A percentile compares a stretch with the other conserved stretches of the same genome.
These are phyloP conservation scores for Lyophyllum decastes DNA, from an alignment of 768 basidiomycete species.

Conservation along the genomic window DNA sequence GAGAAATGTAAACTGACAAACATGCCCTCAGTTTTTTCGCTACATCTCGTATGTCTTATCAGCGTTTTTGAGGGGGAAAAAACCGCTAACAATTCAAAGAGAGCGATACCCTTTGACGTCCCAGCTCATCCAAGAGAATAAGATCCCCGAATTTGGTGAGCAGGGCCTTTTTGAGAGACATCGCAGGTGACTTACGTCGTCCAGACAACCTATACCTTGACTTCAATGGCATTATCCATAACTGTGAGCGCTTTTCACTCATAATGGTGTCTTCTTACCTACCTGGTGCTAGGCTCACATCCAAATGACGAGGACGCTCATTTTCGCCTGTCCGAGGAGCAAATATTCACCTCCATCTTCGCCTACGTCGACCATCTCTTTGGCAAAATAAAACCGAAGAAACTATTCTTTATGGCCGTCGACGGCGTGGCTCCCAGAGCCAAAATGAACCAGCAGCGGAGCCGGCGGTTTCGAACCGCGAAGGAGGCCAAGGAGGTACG, in stretches of 20 bases:
- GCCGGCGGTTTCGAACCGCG: constrained; percentile 90
- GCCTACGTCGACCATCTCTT: constrained; percentile 97
- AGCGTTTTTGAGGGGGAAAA: not conserved
- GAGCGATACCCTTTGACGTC: constrained; percentile 98
- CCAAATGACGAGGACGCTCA: constrained; percentile 96
- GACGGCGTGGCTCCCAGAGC: constrained; percentile 97
- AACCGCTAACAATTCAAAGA: constrained; percentile 39
- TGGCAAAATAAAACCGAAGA: constrained; percentile 95
- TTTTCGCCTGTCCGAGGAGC: constrained; percentile 93
- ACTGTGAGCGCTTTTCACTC: constrained; percentile 46
- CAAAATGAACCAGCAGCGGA: constrained; percentile 99
- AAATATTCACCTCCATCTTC: constrained; percentile 97
- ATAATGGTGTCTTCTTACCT: not conserved
- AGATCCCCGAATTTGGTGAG: constrained; percentile 96
- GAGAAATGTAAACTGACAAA: constrained; percentile 7
- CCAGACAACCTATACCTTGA: constrained; percentile 92
- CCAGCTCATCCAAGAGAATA: constrained; percentile 96
- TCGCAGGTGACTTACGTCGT: constrained; percentile 10
- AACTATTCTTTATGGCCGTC: constrained; percentile 98
- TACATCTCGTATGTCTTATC: constrained; percentile 78
- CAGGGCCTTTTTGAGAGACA: not conserved
- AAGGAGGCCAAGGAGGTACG: constrained; percentile 87
- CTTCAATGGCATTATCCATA: constrained; percentile 93
- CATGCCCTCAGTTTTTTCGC: constrained; percentile 79
- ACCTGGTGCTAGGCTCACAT: constrained; percentile 67